Evolutionary conservation across 805 yeast genomes (phyloP), one percentile per base, ranked within the genome.

Genomic region (Kodamaea jinghongensis): DNA sequence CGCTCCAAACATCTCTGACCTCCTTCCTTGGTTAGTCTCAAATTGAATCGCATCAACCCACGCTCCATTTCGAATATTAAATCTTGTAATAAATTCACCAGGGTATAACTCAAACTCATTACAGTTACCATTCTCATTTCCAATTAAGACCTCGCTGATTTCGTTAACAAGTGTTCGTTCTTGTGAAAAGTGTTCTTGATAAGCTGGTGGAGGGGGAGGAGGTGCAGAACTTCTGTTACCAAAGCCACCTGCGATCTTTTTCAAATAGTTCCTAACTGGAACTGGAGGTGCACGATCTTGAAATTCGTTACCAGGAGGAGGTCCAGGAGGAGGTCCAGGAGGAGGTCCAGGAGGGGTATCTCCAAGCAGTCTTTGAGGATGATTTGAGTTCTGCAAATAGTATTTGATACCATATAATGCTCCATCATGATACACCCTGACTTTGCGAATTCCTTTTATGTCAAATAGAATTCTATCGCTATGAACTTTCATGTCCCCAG

Each of bases 1-100:
- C 36, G 85, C 85, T 9, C 97, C 97, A 48, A 67, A 75, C 71
- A 77, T 62, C 2, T 70, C 71, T 28, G 83, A 75, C 1, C 66
- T 51, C 44, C 80, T 67, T 2, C 84, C 84, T 3, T 55, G 55
- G 41, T 64, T 67, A 2, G 95, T 85, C 14, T 79, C 70, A 25
- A 93, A 65, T 54, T 86, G 93, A 16, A 87, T 65, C 1, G 83
- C 96, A 67, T 93, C 98, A 4, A 93, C 69, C 97, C 98, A 93
- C 1, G 72, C 79, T 8, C 98, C 98, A 30, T 79, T 70, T 47
- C 95, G 71, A 34, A 88, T 63, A 31, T 74, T 70, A 39, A 91
- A 65, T 17, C 82, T 84, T 3, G 69, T 58, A 6, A 91, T 65
- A 8, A 48, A 43, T 54, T 91, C 96, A 34, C 79, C 86, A 0